Evolutionary conservation across 176 grass and related monocot genomes (phyloP), one percentile per base, ranked within the genome.

Genomic region (Aegilops longissima): DNA sequence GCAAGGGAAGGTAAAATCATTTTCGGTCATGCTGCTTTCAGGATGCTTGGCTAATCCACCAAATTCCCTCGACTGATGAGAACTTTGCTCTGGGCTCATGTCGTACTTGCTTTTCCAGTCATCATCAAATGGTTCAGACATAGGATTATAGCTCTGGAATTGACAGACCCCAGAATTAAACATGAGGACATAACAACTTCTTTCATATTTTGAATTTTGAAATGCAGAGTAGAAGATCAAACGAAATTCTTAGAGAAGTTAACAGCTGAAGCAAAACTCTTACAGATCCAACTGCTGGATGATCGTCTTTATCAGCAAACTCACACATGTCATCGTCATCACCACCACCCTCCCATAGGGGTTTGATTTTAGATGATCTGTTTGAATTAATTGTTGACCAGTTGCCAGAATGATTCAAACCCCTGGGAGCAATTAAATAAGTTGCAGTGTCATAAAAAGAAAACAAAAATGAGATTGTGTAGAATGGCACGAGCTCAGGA

Each of bases 71-170:
- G 86, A 87, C 67, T 82, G 77, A 51, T 40, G 67, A 79, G 76
- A 87, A 88, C 10, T 89, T 83, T 92, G 56, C 76, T 87, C 84
- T 16, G 82, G 81, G 65, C 78, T 86, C 23, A 77, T 73, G 35
- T 94, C 91, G 80, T 94, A 92, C 84, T 94, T 94, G 74, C 77
- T 89, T 90, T 91, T 80, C 93, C 93, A 96, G 36, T 96, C 69
- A 87, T 96, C 69, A 87, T 96, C 93, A 80, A 94, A 83, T 71
- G 96, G 90, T 81, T 98, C 96, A 29, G 82, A 89, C 88, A 98
- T 94, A 74, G 92, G 93, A 92, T 93, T 94, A 68, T 94, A 98
- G 87, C 92, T 94, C 96, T 96, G 88, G 68, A 72, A 84, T 73
- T 68, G 73, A 79, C 62, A 90, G 24, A 44, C 29, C 20, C 8